Conservation (phyloP, 2,329 filamentous ascomycete genomes). For the Paraconiothyrium sp. region DNA sequence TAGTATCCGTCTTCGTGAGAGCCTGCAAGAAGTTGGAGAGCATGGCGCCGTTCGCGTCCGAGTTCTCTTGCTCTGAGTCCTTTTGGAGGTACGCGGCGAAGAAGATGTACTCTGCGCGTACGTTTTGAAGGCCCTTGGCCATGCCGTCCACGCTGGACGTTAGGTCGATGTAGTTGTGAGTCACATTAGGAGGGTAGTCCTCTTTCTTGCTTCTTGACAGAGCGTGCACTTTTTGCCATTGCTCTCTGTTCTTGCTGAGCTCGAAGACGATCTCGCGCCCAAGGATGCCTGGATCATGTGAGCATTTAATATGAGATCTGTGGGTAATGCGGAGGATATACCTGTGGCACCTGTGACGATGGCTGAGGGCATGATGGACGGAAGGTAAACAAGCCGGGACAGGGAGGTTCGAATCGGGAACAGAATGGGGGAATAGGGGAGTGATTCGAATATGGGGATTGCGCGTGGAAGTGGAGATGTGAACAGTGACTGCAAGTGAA, state of each 20-base stretch:
- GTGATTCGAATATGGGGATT: not conserved
- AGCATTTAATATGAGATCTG: not conserved
- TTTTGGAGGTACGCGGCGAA: constrained; percentile 56
- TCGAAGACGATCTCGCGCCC: constrained; percentile 54
- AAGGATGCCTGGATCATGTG: constrained; percentile 45
- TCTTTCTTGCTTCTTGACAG: constrained; percentile 54
- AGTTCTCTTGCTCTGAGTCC: constrained; percentile 48
- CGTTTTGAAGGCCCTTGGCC: constrained; percentile 47
- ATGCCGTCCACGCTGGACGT: constrained; percentile 46
- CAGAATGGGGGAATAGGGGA: not conserved
- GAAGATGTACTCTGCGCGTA: constrained; percentile 54
- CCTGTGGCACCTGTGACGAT: constrained; percentile 48
- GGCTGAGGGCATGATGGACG: constrained; percentile 38
- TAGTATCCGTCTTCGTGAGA: constrained; percentile 54
- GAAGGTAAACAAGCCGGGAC: no score
- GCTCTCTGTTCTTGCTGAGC: constrained; percentile 45
- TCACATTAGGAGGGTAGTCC: constrained; percentile 46
- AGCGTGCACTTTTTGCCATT: constrained; percentile 52
- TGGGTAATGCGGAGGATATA: constrained; percentile 34
- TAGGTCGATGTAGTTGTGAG: constrained; percentile 53
- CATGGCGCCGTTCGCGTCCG: constrained; percentile 56
- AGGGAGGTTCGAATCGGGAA: no score
- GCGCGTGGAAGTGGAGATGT: not conserved
- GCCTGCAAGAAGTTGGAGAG: constrained; percentile 60
- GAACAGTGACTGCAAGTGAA: not conserved